Conservation (phyloP, 306 rosid species). For the Hippophae tibetana region DNA sequence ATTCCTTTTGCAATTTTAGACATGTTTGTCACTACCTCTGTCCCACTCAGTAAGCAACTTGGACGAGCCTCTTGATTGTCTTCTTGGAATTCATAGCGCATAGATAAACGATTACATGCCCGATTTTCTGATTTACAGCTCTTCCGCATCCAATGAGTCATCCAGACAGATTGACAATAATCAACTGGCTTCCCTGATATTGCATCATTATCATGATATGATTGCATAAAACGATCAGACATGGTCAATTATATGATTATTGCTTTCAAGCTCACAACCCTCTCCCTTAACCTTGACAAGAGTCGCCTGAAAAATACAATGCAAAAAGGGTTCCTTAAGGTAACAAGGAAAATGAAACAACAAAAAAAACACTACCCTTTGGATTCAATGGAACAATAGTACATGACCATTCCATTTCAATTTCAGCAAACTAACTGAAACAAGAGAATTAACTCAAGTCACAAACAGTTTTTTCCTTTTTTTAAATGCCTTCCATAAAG, state of each 20-base stretch:
- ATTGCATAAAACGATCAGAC: conserved; percentile 34
- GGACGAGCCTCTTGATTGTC: conserved; percentile 27
- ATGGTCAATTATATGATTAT: conserved; percentile 19
- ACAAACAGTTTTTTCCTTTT: not conserved
- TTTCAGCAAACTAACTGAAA: not conserved
- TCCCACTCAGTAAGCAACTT: conserved; percentile 19
- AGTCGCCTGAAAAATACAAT: conserved; percentile 6
- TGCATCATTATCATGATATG: conserved; percentile 25
- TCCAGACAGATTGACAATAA: conserved; percentile 46
- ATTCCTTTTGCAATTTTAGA: conserved; percentile 20
- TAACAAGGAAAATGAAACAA: too few relatives aligned
- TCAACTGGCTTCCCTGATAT: conserved; percentile 24
- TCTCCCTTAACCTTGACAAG: conserved; percentile 2
- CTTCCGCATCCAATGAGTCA: conserved; percentile 57
- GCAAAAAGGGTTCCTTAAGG: not conserved
- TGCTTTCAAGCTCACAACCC: conserved; percentile 4
- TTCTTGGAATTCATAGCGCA: conserved; percentile 27
- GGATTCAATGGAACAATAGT: conserved; percentile 7
- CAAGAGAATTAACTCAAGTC: conserved; percentile 4
- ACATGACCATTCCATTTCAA: conserved; percentile 2
- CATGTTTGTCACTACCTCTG: conserved; percentile 17
- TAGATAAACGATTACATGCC: conserved; percentile 14
- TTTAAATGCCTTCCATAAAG: not conserved
- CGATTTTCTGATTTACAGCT: conserved; percentile 34
- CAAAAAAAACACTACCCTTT: not conserved